Percentiles rank a stretch among this genome's conserved stretches.
Conservation (phyloP, 2,329 filamentous ascomycete species). For the Hypoxylon sp. region DNA sequence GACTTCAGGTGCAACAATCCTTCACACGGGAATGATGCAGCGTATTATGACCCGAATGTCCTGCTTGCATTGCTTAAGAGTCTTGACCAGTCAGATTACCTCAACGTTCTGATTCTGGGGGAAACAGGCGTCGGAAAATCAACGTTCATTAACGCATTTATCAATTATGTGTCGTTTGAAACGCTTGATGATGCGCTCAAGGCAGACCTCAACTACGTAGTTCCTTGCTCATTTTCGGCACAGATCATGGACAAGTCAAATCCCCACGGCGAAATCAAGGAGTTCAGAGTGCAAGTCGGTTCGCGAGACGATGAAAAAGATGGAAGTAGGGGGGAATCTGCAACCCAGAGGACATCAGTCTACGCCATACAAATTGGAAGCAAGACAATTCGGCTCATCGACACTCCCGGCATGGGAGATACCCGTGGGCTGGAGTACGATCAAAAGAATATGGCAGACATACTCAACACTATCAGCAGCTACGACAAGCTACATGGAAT, state of each 20-base stretch:
- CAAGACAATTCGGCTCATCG: conserved; percentile 49
- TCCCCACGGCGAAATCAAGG: neutral
- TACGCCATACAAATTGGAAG: conserved; percentile 1
- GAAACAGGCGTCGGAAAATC: conserved; percentile 3
- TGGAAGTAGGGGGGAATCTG: neutral
- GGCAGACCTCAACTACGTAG: neutral
- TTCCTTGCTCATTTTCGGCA: neutral
- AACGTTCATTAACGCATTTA: neutral
- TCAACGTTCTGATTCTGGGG: neutral
- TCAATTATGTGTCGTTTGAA: neutral
- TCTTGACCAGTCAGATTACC: neutral
- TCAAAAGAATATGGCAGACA: conserved; percentile 58
- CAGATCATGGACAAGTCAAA: conserved; percentile 3
- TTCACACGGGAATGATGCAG: neutral
- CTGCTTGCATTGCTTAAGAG: neutral
- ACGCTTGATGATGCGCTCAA: conserved; percentile 1
- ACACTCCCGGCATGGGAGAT: conserved; percentile 62
- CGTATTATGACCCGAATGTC: neutral
- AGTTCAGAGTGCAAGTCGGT: conserved; percentile 2
- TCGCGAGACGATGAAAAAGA: neutral
- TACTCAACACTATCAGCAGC: conserved; percentile 54
- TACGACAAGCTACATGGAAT: conserved; percentile 52
- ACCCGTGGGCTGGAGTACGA: conserved; percentile 57
- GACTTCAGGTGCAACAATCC: conserved; percentile 1
- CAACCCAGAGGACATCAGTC: neutral